Evolutionary conservation across 164 flowering plant genomes (phyloP).

Genomic region (Berberis thunbergii): DNA sequence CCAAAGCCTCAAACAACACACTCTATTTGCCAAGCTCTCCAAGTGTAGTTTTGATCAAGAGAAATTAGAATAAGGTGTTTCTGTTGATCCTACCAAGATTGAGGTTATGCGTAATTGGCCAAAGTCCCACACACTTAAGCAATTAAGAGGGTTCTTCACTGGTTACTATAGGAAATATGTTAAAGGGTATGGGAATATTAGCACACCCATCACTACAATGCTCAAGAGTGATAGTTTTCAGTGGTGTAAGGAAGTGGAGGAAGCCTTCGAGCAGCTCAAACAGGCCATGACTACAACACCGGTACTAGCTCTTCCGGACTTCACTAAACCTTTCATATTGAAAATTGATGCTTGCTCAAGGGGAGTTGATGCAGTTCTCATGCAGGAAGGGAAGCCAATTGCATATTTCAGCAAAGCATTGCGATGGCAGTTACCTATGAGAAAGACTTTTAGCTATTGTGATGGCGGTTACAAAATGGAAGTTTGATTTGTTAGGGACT

Average conservation of each 20-base stretch:
- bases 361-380: not conserved
- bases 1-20: not conserved
- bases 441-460: not conserved
- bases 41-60: not conserved
- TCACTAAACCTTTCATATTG: not conserved
- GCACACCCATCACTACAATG: not conserved
- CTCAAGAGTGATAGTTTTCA: not conserved
- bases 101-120: not conserved
- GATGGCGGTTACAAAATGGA: not conserved
- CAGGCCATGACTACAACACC: not conserved
- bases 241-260: not conserved
- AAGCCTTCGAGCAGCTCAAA: not conserved
- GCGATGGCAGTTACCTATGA: not conserved
- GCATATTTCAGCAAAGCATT: not conserved
- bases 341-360: not conserved
- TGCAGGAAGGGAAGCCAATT: not conserved
- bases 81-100: not conserved
- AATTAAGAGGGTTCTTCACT: not conserved
- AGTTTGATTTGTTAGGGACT: not conserved
- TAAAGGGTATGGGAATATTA: not conserved
- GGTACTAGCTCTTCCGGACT: not conserved
- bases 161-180: not conserved
- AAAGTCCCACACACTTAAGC: not conserved
- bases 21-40: not conserved
- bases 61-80: not conserved